phyloP scores from a whole-genome alignment of 352 stramenopile species.

The Globisporangium cystogenes region DNA sequence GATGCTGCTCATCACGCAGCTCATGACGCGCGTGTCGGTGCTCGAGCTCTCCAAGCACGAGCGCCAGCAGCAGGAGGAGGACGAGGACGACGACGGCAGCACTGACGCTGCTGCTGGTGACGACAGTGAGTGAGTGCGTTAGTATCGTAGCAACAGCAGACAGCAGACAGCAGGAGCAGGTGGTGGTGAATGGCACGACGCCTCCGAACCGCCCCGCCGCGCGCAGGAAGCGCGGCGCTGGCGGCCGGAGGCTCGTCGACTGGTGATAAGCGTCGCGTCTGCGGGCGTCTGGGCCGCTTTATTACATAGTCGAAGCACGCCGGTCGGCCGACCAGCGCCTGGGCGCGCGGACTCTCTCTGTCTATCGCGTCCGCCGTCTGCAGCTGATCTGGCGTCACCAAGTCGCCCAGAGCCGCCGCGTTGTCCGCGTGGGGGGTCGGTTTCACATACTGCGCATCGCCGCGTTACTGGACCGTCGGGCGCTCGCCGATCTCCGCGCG shows the following conservation, averaged over 20 bases:
- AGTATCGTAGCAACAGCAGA: neutral
- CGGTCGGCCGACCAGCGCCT: too few species aligned
- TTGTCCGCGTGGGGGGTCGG: too few species aligned
- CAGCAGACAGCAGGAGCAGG: too few species aligned
- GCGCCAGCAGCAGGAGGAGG: conserved; percentile 20
- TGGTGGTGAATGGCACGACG: neutral
- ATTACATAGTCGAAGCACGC: neutral
- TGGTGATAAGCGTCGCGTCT: too few species aligned
- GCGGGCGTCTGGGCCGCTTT: neutral
- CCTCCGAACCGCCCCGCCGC: too few species aligned
- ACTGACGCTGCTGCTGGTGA: conserved; percentile 13
- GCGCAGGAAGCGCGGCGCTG: too few species aligned
- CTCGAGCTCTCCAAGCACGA: conserved; percentile 55
- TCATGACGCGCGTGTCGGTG: conserved; percentile 80
- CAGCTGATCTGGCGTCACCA: too few species aligned
- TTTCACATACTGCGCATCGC: neutral
- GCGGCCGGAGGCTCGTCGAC: too few species aligned
- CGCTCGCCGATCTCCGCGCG: conserved; percentile 56
- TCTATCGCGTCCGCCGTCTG: too few species aligned
- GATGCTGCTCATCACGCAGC: conserved; percentile 77
- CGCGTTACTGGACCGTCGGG: conserved; percentile 34
- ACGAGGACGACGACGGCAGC: conserved; percentile 22
- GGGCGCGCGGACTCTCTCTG: too few species aligned
- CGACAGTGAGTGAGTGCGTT: neutral
- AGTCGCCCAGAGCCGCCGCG: too few species aligned